Base-by-base conservation (phyloP, 2,329 filamentous ascomycete genomes). In the Elsinoe ampelina region DNA sequence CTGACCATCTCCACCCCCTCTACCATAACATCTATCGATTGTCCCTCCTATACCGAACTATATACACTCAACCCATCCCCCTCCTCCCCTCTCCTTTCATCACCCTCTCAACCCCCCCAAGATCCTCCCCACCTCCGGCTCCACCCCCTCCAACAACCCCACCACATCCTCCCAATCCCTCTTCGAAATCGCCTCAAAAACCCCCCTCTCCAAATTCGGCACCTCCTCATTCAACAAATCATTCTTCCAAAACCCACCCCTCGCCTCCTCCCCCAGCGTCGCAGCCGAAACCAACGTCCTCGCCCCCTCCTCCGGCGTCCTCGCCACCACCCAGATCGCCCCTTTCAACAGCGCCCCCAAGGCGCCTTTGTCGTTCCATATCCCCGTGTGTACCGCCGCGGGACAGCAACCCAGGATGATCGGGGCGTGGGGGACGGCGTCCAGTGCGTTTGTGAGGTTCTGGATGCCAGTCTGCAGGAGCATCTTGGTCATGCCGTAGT, bases 351-450 rank as follows among this genome's bases (percentile, higher is more conserved):
- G 63, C 2, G 65, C 64, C 19, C 66, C 66, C 47, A 63, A 62
- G 42, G 63, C 63, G 6, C 43, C 43, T 12, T 32, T 48, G 15
- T 68, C 68, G 34, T 68, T 63, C 1, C 60, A 67, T 11, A 72
- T 61, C 12, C 67, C 58, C 2, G 67, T 66, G 6, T 59, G 60
- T 11, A 67, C 66, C 39, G 60, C 45, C 7, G 69, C 69, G 6
- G 68, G 70, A 55, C 68, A 71, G 5, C 68, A 59, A 11, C 67
- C 68, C 34, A 67, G 68, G 20, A 72, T 64, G 58, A 70, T 65
- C 10, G 70, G 66, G 11, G 64, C 58, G 10, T 41, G 20, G 15
- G 35, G 17, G 60, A 60, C 20, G 38, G 10, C 54, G 3, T 32
- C 10, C 17, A 48, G 20, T 11, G 32, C 2, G 17, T 11, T 3